Conservation (phyloP, 352 stramenopile species). For the Peronospora tabacina region DNA sequence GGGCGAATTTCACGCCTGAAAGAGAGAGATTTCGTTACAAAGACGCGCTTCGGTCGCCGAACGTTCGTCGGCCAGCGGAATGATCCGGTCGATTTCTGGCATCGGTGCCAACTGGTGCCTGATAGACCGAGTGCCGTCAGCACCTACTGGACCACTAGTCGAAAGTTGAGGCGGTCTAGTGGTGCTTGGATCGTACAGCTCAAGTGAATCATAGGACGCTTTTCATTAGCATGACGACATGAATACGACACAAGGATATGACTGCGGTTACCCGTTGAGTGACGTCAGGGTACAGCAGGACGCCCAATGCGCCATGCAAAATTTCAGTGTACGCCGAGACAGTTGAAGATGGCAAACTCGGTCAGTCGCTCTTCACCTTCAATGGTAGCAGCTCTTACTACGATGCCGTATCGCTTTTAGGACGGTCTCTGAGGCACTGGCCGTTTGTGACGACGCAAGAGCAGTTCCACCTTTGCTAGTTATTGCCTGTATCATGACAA, state of each 20-base stretch:
- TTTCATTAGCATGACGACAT: constrained; percentile 8
- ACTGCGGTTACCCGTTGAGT: constrained; percentile 10
- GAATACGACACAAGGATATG: constrained; percentile 6
- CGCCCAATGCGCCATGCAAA: too few species aligned
- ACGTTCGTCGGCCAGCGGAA: too few species aligned
- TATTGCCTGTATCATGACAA: neutral
- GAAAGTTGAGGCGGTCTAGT: too few species aligned
- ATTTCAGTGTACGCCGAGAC: too few species aligned
- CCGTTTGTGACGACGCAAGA: neutral
- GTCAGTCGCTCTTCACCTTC: neutral
- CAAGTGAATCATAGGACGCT: too few species aligned
- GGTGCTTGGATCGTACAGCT: too few species aligned
- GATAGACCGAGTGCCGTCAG: too few species aligned
- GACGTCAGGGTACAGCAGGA: constrained; percentile 2
- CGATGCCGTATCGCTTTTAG: neutral
- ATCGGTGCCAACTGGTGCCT: too few species aligned
- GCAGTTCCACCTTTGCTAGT: neutral
- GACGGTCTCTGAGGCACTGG: neutral
- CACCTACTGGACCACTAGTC: too few species aligned
- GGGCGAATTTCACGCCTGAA: neutral
- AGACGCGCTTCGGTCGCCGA: too few species aligned
- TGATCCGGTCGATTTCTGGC: too few species aligned
- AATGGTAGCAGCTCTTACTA: neutral
- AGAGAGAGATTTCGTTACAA: too few species aligned
- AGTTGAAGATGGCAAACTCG: neutral